A percentile compares a stretch with the other conserved stretches of the same genome.
Evolutionary conservation across 2,329 filamentous ascomycete genomes (phyloP).

Genomic region (Trichoderma gracile): DNA sequence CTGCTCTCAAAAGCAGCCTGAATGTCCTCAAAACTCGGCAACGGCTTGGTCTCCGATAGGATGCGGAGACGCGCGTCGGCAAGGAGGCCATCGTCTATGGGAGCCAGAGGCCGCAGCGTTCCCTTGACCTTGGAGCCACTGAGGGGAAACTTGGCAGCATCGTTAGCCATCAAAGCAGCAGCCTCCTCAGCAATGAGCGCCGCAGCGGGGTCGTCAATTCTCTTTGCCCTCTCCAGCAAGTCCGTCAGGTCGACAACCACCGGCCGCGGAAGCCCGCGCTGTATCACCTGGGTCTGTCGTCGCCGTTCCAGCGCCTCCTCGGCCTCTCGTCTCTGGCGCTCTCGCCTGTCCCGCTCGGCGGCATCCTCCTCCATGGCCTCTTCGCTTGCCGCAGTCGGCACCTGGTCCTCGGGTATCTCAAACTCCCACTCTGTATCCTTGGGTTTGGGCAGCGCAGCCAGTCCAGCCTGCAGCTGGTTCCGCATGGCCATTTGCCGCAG

Average conservation of each 20-base stretch:
- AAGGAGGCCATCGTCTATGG: constrained; percentile 70
- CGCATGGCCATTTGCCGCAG: constrained; percentile 69
- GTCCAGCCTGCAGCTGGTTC: constrained; percentile 66
- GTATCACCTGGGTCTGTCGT: constrained; percentile 87
- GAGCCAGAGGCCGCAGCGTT: constrained; percentile 58
- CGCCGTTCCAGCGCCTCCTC: constrained; percentile 75
- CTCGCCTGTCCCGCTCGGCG: constrained; percentile 76
- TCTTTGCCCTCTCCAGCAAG: constrained; percentile 64
- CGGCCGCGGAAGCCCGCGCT: constrained; percentile 78
- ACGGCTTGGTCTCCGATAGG: constrained; percentile 63
- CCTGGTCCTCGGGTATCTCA: constrained; percentile 81
- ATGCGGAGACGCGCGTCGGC: constrained; percentile 76
- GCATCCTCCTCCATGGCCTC: constrained; percentile 58
- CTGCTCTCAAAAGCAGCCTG: constrained; percentile 55
- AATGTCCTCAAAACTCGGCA: constrained; percentile 52
- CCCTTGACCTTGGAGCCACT: constrained; percentile 66
- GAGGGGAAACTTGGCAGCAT: constrained; percentile 74
- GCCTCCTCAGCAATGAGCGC: constrained; percentile 74
- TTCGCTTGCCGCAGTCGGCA: constrained; percentile 53
- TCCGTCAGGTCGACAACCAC: constrained; percentile 68
- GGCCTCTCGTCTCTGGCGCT: constrained; percentile 71
- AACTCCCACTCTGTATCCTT: constrained; percentile 95
- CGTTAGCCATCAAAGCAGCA: constrained; percentile 76
- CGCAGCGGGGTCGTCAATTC: constrained; percentile 63
- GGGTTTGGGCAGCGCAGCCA: constrained; percentile 85